Evolutionary conservation across 202 grass and related monocot genomes (phyloP).

Genomic region (Saccharum hybrid): DNA sequence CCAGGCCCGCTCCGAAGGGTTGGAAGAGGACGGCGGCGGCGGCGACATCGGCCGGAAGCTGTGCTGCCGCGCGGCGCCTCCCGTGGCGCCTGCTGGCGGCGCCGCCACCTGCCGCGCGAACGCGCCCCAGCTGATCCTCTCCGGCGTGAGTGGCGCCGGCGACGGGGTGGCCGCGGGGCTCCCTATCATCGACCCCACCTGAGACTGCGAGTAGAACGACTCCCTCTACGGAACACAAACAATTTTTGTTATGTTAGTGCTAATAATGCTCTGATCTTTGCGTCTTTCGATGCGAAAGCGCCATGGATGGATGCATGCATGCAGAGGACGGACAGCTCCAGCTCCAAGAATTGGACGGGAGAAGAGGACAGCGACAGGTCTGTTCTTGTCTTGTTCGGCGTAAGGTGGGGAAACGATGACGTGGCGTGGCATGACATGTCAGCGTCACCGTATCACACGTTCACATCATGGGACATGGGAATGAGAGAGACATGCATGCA

Average conservation of each 20-base stretch:
- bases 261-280: background rate
- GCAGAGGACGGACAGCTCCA: background rate
- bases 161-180: slow-evolving; percentile 57
- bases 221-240: slow-evolving; percentile 48
- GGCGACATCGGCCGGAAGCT: slow-evolving; percentile 53
- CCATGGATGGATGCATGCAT: background rate
- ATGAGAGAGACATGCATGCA: background rate
- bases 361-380: too few relatives aligned
- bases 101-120: slow-evolving; percentile 11
- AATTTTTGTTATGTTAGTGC: background rate
- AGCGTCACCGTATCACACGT: background rate
- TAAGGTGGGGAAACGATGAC: too few relatives aligned
- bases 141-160: slow-evolving; percentile 41
- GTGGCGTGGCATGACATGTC: background rate
- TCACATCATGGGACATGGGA: background rate
- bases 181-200: slow-evolving; percentile 47
- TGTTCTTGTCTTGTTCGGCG: too few relatives aligned
- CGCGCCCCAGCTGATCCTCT: slow-evolving; percentile 32
- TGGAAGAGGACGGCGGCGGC: slow-evolving; percentile 57
- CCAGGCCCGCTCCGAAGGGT: slow-evolving; percentile 64
- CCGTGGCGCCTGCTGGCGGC: background rate
- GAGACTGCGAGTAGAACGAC: slow-evolving; percentile 67
- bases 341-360: too few relatives aligned
- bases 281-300: background rate
- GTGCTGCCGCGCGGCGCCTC: slow-evolving; percentile 34